Evolutionary conservation across 495 filamentous ascomycete species (phyloP), one percentile per base, ranked within the genome.

Genomic region (Echria macrotheca): DNA sequence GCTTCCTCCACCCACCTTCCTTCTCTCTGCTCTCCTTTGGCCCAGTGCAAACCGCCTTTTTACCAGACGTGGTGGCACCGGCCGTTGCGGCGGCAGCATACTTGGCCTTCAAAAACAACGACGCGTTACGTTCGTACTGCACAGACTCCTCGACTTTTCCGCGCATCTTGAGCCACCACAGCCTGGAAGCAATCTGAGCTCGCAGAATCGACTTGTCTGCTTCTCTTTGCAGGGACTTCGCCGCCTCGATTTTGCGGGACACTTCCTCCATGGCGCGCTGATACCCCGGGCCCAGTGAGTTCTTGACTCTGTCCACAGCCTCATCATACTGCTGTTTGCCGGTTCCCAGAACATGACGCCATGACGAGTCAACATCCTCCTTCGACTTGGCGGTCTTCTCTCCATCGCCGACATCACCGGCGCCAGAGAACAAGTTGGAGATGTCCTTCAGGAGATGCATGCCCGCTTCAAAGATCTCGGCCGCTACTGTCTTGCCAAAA

Each of bases 111-210:
- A 71, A 46, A 38, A 66, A 63, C 5, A 37, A 26, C 23, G 65
- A 49, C 11, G 69, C 73, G 44, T 70, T 72, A 17, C 53, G 60
- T 41, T 66, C 37, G 50, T 76, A 76, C 7, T 60, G 61, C 2
- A 57, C 57, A 26, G 70, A 60, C 43, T 73, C 70, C 3, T 69
- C 56, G n/a, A 40, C 51, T 53, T 64, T 70, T 1, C 71, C 70
- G 42, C 58, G 68, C 31, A 70, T 4, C 52, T 59, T 66, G 25
- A 76, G 58, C 73, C 73, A 76, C 63, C 62, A 69, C n/a, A 76
- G 66, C 56, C 61, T 70, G 25, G 73, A 73, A 14, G 53, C 45
- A 10, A 76, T 56, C 41, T 72, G 73, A 19, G 70, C 70, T 18
- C 63, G 64, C 40, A 74, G 60, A 23, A 75, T 31, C 2, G 60